Conservation (phyloP, 1,284 basidiomycete genomes). For the Trichosporon asahii region DNA sequence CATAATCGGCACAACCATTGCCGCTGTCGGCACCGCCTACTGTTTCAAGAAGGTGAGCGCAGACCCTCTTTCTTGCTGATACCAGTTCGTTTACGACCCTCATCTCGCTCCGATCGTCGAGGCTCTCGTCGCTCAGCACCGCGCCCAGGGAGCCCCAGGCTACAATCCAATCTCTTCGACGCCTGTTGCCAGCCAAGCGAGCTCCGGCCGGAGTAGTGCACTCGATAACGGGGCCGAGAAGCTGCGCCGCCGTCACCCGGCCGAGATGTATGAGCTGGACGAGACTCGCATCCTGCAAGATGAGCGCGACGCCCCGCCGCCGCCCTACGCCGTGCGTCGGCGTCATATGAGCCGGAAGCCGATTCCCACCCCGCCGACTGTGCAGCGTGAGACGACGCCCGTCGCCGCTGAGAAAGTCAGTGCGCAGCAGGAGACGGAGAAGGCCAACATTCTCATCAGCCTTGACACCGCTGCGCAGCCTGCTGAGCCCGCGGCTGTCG, state of each 20-base stretch:
- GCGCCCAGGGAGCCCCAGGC: slow-evolving; percentile 10
- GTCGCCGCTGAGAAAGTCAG: neutral
- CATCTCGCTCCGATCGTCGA: slow-evolving; percentile 44
- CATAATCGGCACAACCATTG: slow-evolving; percentile 41
- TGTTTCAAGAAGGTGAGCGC: slow-evolving; percentile 45
- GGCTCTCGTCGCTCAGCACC: slow-evolving; percentile 32
- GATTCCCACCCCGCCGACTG: neutral
- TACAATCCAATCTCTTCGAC: slow-evolving; percentile 7
- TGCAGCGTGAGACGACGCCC: neutral
- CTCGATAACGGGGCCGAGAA: neutral
- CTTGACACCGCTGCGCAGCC: neutral
- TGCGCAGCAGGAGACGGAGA: neutral
- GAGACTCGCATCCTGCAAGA: slow-evolving; percentile 13
- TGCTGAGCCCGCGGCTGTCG: neutral
- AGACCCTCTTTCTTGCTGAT: neutral
- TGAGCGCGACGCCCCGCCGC: slow-evolving; percentile 6
- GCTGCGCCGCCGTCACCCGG: slow-evolving; percentile 15
- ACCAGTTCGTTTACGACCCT: slow-evolving; percentile 46
- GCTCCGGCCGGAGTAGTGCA: slow-evolving; percentile 15
- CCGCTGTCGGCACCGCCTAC: slow-evolving; percentile 42
- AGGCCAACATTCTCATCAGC: neutral
- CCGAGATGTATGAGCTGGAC: slow-evolving; percentile 24
- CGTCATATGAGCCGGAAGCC: neutral
- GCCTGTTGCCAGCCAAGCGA: neutral
- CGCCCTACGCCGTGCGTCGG: neutral